A percentile compares a stretch with the other conserved stretches of the same genome.
Evolutionary conservation across 192 early-diverging fungal species (phyloP).

Genomic region (Blastocladiella britannica): DNA sequence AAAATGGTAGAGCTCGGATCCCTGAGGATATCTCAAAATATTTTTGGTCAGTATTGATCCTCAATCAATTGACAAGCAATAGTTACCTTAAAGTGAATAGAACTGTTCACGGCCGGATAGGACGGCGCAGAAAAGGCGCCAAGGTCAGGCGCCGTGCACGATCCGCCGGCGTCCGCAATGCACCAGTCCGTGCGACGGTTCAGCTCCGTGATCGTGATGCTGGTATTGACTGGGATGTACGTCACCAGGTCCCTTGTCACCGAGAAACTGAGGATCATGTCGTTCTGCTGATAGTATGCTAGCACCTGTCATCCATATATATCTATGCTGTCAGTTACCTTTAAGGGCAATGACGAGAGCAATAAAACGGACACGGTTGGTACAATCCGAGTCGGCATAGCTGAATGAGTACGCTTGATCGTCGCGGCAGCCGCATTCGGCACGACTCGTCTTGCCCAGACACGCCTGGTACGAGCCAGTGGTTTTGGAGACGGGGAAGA

Average conservation of each 20-base stretch:
- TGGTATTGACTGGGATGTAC: not conserved
- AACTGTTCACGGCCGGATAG: no score
- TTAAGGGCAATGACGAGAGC: no score
- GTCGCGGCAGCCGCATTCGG: slow-evolving; percentile 1
- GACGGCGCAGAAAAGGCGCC: no score
- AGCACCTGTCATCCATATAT: not conserved
- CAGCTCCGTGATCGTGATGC: not conserved
- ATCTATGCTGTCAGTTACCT: no score
- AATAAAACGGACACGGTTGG: not conserved
- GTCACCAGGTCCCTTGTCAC: not conserved
- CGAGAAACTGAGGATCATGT: not conserved
- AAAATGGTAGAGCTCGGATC: not conserved
- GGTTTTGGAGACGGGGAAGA: not conserved
- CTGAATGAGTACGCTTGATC: not conserved
- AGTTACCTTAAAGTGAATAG: no score
- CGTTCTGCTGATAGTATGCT: not conserved
- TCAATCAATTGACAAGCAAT: no score
- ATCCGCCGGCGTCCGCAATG: not conserved
- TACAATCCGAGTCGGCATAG: slow-evolving; percentile 4
- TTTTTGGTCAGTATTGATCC: no score
- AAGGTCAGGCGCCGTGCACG: no score
- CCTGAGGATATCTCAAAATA: no score
- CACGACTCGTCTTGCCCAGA: not conserved
- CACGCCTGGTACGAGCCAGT: slow-evolving; percentile 1
- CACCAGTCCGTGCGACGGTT: slow-evolving; percentile 3